Percentiles rank a stretch among this genome's conserved stretches.
Conservation (phyloP, 2,329 filamentous ascomycete species). For the Zymoseptoria passerinii region DNA sequence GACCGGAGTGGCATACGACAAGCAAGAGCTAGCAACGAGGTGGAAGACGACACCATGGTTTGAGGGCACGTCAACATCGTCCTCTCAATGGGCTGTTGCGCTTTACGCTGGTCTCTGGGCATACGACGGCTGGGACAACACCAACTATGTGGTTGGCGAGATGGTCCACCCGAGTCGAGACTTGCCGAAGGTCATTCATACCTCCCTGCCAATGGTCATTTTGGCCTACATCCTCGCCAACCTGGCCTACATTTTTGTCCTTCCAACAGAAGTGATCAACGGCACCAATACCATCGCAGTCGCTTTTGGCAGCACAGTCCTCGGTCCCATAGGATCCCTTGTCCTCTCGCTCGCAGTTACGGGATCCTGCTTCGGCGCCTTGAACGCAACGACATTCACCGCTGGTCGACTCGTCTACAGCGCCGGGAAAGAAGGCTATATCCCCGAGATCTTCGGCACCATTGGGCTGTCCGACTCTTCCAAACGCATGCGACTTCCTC, state of each 20-base stretch:
- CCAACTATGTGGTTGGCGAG: constrained; percentile 95
- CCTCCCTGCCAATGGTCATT: constrained; percentile 91
- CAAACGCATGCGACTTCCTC: constrained; percentile 28
- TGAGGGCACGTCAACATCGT: constrained; percentile 67
- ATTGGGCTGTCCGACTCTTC: constrained; percentile 57
- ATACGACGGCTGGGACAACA: constrained; percentile 98
- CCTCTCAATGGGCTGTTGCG: constrained; percentile 85
- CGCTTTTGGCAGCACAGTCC: constrained; percentile 81
- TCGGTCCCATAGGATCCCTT: constrained; percentile 73
- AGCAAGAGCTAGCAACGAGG: constrained; percentile 51
- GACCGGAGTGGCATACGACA: constrained; percentile 73
- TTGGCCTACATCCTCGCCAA: constrained; percentile 85
- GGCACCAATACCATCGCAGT: constrained; percentile 92
- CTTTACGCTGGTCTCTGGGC: constrained; percentile 95
- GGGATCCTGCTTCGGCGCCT: constrained; percentile 84
- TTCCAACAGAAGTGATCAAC: constrained; percentile 72
- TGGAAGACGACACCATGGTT: constrained; percentile 87
- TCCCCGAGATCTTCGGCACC: constrained; percentile 73
- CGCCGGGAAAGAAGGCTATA: constrained; percentile 89
- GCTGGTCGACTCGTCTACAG: constrained; percentile 86
- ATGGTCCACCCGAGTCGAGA: constrained; percentile 87
- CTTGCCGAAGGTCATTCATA: constrained; percentile 89
- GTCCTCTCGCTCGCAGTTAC: constrained; percentile 82
- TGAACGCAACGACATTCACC: constrained; percentile 93
- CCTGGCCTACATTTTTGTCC: constrained; percentile 85